These are phyloP conservation scores for Omphalotus guepiniiformis DNA, from an alignment of 768 basidiomycete species.

Conservation along the genomic window DNA sequence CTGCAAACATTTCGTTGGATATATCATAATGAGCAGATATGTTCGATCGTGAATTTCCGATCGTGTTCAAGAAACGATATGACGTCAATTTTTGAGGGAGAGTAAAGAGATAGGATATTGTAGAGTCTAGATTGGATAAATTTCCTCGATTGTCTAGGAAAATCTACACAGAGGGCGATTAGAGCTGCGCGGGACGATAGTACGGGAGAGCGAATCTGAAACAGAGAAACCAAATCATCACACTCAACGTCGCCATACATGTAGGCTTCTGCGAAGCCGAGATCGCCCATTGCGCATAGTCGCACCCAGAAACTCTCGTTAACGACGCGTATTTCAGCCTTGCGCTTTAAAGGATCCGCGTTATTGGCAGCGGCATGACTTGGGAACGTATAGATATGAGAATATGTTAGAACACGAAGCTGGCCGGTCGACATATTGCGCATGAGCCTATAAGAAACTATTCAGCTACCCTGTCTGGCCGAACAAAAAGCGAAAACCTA, in stretches of 20 bases:
- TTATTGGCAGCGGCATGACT: slow-evolving; percentile 16
- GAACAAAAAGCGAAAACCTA: slow-evolving; percentile 22
- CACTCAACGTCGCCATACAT: slow-evolving; percentile 77
- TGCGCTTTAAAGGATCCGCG: slow-evolving; percentile 18
- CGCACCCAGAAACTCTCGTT: slow-evolving; percentile 58
- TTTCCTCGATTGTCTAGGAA: slow-evolving; percentile 54
- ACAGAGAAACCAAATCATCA: slow-evolving; percentile 58
- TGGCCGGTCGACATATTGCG: slow-evolving; percentile 43
- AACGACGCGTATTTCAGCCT: slow-evolving; percentile 44
- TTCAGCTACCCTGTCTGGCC: neutral
- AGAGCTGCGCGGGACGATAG: neutral
- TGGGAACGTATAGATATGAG: slow-evolving; percentile 43
- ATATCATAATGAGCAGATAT: slow-evolving; percentile 79
- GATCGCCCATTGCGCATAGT: slow-evolving; percentile 54
- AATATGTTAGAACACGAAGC: slow-evolving; percentile 42
- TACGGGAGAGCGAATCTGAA: slow-evolving; percentile 41
- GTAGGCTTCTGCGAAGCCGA: slow-evolving; percentile 74
- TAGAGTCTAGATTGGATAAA: slow-evolving; percentile 46
- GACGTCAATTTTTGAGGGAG: slow-evolving; percentile 52
- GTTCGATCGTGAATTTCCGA: slow-evolving; percentile 61
- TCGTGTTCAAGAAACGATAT: slow-evolving; percentile 60
- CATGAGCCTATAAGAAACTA: slow-evolving; percentile 30
- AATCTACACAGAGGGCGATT: slow-evolving; percentile 36
- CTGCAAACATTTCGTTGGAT: slow-evolving; percentile 70
- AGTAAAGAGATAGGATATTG: slow-evolving; percentile 49